Evolutionary conservation across 2,329 filamentous ascomycete species (phyloP).

Genomic region (Clonostachys sp.): DNA sequence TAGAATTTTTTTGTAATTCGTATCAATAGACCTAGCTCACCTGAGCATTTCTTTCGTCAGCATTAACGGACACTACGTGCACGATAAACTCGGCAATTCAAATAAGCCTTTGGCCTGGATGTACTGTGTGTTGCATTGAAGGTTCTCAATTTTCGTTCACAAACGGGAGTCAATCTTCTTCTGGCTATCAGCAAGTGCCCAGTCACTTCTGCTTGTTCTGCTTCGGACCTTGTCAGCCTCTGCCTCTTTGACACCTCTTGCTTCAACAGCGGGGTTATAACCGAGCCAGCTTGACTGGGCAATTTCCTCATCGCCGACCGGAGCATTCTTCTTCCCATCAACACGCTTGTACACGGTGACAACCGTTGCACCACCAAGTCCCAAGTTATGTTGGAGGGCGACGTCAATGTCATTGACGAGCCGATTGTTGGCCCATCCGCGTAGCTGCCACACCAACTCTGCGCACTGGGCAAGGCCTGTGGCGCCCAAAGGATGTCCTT

Average conservation of each 20-base stretch:
- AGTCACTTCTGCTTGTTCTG: too few relatives aligned
- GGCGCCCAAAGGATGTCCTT: slow-evolving; percentile 20
- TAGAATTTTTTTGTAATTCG: too few relatives aligned
- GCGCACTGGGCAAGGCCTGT: slow-evolving; percentile 20
- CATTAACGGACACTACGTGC: too few relatives aligned
- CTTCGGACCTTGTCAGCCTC: too few relatives aligned
- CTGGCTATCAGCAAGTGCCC: too few relatives aligned
- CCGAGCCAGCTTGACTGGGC: neutral
- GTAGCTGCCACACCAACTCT: slow-evolving; percentile 19
- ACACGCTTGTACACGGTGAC: slow-evolving; percentile 15
- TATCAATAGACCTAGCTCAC: too few relatives aligned
- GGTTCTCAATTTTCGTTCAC: too few relatives aligned
- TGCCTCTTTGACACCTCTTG: neutral
- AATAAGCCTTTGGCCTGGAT: too few relatives aligned
- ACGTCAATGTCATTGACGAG: slow-evolving; percentile 7
- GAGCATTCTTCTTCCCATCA: slow-evolving; percentile 5
- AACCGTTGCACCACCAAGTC: slow-evolving; percentile 17
- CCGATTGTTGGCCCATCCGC: slow-evolving; percentile 19
- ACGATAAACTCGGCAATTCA: too few relatives aligned
- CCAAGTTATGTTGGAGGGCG: slow-evolving; percentile 19
- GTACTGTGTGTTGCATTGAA: too few relatives aligned
- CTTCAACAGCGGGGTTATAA: neutral
- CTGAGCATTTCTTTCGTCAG: too few relatives aligned
- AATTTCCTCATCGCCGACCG: neutral
- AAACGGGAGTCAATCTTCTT: too few relatives aligned